Evolutionary conservation across 2,329 filamentous ascomycete genomes (phyloP).

Genomic region (Pleomassaria siparia): DNA sequence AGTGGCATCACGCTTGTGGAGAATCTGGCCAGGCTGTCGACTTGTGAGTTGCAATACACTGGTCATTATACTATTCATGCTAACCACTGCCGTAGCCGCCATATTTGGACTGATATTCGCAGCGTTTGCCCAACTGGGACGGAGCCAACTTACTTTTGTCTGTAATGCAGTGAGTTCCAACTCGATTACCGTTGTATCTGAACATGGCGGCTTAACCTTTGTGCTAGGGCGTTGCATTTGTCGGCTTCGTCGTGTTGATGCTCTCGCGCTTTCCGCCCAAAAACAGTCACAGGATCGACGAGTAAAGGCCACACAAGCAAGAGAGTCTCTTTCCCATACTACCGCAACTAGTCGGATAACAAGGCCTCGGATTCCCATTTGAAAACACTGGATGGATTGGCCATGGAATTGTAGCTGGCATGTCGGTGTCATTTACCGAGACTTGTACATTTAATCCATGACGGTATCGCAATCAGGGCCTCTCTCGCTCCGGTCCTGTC

Average conservation of each 20-base stretch:
- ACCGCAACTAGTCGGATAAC: too few relatives aligned
- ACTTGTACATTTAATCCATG: too few relatives aligned
- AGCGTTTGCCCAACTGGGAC: conserved; percentile 61
- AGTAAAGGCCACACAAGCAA: too few relatives aligned
- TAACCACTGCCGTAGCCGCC: conserved; percentile 46
- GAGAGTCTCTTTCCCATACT: too few relatives aligned
- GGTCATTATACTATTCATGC: neutral
- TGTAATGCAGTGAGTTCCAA: conserved; percentile 64
- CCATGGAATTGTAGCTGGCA: too few relatives aligned
- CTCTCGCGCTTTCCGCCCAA: conserved; percentile 50
- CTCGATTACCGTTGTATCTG: neutral
- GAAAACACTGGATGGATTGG: too few relatives aligned
- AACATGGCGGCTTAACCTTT: neutral
- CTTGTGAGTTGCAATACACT: conserved; percentile 35
- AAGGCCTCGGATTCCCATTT: too few relatives aligned
- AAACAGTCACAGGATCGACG: conserved; percentile 35
- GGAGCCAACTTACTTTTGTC: conserved; percentile 65
- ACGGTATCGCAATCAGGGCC: too few relatives aligned
- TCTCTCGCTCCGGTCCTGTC: too few relatives aligned
- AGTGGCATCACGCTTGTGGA: conserved; percentile 71
- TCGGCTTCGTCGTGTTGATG: conserved; percentile 52
- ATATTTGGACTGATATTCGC: conserved; percentile 70
- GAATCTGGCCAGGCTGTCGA: conserved; percentile 65
- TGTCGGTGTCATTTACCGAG: too few relatives aligned
- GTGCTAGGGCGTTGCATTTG: conserved; percentile 43